phyloP scores from a whole-genome alignment of 2,329 filamentous ascomycete species.

The Penicillium paneum region DNA sequence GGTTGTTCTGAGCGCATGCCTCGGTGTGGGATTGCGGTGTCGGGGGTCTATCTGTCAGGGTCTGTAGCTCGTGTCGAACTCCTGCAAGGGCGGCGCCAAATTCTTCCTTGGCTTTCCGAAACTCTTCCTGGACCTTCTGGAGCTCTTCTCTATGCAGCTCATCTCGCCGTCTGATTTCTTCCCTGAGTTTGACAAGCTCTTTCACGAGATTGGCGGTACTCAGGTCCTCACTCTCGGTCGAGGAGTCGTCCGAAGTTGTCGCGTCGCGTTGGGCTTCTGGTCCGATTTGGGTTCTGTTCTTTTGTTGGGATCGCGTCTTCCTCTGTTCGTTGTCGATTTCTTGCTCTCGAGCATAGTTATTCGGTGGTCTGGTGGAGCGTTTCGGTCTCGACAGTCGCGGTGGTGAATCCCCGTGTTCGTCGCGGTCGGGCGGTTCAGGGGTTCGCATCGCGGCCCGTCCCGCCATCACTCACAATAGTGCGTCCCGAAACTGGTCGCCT shows the following conservation, averaged over 20 bases:
- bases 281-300: slow-evolving; percentile 8
- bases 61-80: background rate
- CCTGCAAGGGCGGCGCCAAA: slow-evolving; percentile 6
- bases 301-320: background rate
- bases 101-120: slow-evolving; percentile 2
- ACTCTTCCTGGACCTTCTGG: slow-evolving; percentile 20
- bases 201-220: slow-evolving; percentile 7
- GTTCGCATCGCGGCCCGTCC: too few species aligned
- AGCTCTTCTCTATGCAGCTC: slow-evolving; percentile 21
- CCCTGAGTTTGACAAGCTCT: slow-evolving; percentile 23
- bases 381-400: too few species aligned
- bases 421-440: too few species aligned
- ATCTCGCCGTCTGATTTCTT: slow-evolving; percentile 22
- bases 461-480: too few species aligned
- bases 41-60: background rate
- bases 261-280: slow-evolving; percentile 13
- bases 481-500: too few species aligned
- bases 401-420: too few species aligned
- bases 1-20: slow-evolving; percentile 11
- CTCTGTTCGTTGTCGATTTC: too few species aligned
- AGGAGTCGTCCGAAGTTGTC: slow-evolving; percentile 16
- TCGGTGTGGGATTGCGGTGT: slow-evolving; percentile 15
- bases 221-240: slow-evolving; percentile 15
- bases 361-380: too few species aligned
- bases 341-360: too few species aligned